These are phyloP conservation scores for Eremomyces bilateralis DNA, from an alignment of 495 filamentous ascomycete genomes.

Conservation along the genomic window DNA sequence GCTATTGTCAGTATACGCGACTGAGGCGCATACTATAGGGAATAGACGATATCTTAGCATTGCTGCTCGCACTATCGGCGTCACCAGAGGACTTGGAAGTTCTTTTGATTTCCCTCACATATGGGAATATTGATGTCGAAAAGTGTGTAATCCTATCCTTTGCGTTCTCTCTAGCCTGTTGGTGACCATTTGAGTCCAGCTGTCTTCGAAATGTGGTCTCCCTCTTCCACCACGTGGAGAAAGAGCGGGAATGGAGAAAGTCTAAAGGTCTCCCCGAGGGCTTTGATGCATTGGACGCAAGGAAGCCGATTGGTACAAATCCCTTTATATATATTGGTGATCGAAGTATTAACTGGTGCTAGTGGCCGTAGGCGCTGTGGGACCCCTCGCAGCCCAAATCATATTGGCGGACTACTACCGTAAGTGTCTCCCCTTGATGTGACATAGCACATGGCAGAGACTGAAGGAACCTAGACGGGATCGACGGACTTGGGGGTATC, in stretches of 20 bases:
- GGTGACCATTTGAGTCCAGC: conserved; percentile 20
- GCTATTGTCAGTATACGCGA: too few relatives aligned
- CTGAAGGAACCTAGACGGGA: conserved; percentile 53
- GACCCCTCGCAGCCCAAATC: conserved; percentile 63
- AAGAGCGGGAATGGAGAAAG: conserved; percentile 68
- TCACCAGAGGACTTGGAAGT: conserved; percentile 72
- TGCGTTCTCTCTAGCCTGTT: background rate
- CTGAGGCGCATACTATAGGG: too few relatives aligned
- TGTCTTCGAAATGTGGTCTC: conserved; percentile 79
- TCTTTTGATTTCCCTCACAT: conserved; percentile 72
- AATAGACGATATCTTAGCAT: conserved; percentile 75
- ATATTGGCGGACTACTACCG: conserved; percentile 83
- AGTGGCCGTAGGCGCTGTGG: conserved; percentile 67
- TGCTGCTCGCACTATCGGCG: conserved; percentile 66
- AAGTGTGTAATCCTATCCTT: conserved; percentile 24
- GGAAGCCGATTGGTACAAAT: conserved; percentile 36
- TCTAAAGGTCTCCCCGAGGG: conserved; percentile 38
- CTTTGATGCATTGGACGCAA: conserved; percentile 42
- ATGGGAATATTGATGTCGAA: conserved; percentile 74
- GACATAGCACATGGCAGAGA: background rate
- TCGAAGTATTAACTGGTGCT: background rate
- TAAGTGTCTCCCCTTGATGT: conserved; percentile 22
- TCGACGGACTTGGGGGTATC: conserved; percentile 79
- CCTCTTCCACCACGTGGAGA: conserved; percentile 80
- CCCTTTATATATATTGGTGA: background rate